Evolutionary conservation across 805 yeast genomes (phyloP).

Genomic region (Jamesozyma spencerorum): DNA sequence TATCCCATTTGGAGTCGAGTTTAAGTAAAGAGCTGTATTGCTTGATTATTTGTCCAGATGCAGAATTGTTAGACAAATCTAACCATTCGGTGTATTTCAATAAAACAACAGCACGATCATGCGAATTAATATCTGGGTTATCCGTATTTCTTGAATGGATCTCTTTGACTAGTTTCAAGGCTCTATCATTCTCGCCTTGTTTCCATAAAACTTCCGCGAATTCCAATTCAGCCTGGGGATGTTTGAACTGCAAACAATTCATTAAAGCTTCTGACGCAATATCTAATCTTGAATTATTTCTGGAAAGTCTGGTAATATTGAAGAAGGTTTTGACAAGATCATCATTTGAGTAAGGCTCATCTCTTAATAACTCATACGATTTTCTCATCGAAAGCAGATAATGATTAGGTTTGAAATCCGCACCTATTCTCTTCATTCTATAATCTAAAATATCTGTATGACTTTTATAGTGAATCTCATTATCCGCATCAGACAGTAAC

Average conservation of each 20-base stretch:
- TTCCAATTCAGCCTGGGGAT: slow-evolving; percentile 52
- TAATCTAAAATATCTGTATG: slow-evolving; percentile 14
- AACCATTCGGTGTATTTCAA: slow-evolving; percentile 82
- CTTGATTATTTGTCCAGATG: slow-evolving; percentile 59
- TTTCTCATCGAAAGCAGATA: slow-evolving; percentile 51
- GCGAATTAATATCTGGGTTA: slow-evolving; percentile 10
- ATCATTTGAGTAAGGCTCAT: slow-evolving; percentile 13
- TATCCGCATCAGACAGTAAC: slow-evolving; percentile 23
- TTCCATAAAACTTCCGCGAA: slow-evolving; percentile 81
- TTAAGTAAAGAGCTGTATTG: slow-evolving; percentile 56
- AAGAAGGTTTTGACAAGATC: slow-evolving; percentile 46
- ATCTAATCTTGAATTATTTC: slow-evolving; percentile 61
- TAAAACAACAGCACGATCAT: slow-evolving; percentile 39
- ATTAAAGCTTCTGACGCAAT: slow-evolving; percentile 60
- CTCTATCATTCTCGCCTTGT: slow-evolving; percentile 79
- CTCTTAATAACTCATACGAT: slow-evolving; percentile 33
- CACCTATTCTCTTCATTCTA: slow-evolving; percentile 32
- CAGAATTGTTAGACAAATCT: slow-evolving; percentile 74
- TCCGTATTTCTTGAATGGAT: slow-evolving; percentile 18
- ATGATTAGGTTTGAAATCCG: slow-evolving; percentile 52
- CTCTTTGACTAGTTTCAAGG: slow-evolving; percentile 51
- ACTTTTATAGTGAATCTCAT: slow-evolving; percentile 11
- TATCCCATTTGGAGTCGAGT: slow-evolving; percentile 55
- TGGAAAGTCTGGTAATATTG: slow-evolving; percentile 51
- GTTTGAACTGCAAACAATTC: slow-evolving; percentile 33